Percentiles rank a stretch among this genome's conserved stretches.
Evolutionary conservation across 176 grass and related monocot species (phyloP).

Genomic region (Aegilops sharonensis): DNA sequence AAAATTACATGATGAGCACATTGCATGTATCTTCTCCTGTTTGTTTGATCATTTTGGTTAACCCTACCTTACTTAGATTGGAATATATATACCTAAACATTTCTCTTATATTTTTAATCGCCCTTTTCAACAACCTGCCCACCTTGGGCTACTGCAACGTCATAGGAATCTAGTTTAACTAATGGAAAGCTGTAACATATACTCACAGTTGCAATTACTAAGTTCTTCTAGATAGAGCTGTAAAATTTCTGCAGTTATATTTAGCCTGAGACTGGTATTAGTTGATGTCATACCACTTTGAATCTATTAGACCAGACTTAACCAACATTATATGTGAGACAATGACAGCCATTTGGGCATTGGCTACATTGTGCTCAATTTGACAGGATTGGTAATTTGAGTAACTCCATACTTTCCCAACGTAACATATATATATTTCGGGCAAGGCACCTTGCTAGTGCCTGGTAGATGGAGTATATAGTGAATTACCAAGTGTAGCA

Average conservation of each 20-base stretch:
- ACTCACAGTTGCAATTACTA: neutral
- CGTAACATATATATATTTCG: neutral
- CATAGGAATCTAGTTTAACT: neutral
- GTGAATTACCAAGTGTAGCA: neutral
- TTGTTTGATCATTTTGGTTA: neutral
- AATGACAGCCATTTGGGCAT: neutral
- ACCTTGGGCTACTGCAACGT: neutral
- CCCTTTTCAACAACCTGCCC: neutral
- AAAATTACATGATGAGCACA: neutral
- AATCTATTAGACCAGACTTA: neutral
- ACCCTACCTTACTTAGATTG: neutral
- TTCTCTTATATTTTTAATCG: neutral
- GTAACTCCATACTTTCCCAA: neutral
- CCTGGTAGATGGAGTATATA: constrained; percentile 9
- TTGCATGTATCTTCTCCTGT: neutral
- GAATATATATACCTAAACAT: neutral
- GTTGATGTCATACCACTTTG: neutral
- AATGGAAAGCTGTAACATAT: neutral
- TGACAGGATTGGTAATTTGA: neutral
- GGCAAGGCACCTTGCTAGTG: neutral
- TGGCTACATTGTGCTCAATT: neutral
- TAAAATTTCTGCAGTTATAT: neutral
- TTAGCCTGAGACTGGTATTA: neutral
- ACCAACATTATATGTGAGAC: neutral
- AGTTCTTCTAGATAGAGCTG: neutral